Evolutionary conservation across 768 basidiomycete genomes (phyloP).

Genomic region (Tremella mesenterica): DNA sequence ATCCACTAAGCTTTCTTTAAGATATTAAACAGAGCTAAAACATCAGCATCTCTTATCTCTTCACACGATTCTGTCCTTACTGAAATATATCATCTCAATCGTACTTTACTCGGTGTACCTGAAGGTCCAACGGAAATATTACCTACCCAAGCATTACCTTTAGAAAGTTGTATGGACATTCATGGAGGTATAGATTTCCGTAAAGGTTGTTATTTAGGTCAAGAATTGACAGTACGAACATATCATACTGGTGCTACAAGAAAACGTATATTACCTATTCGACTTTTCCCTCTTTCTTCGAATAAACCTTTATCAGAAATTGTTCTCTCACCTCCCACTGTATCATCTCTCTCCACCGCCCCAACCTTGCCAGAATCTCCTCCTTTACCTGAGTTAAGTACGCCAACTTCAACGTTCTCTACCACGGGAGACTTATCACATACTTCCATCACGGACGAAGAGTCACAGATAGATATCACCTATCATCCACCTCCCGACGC

Average conservation of each 20-base stretch:
- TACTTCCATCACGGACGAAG: too few relatives aligned
- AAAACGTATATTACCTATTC: constrained; percentile 80
- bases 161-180: constrained; percentile 87
- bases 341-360: constrained; percentile 5
- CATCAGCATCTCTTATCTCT: background rate
- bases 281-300: constrained; percentile 45
- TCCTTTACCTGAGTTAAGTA: background rate
- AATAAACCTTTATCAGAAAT: background rate
- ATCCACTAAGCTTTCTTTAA: too few relatives aligned
- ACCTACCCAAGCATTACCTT: constrained; percentile 72
- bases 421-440: too few relatives aligned
- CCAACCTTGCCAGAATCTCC: constrained; percentile 3
- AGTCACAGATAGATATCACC: constrained; percentile 14
- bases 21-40: background rate
- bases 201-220: constrained; percentile 97
- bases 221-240: constrained; percentile 92
- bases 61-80: constrained; percentile 7
- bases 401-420: too few relatives aligned
- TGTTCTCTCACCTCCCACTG: constrained; percentile 12
- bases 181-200: constrained; percentile 97
- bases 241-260: constrained; percentile 87
- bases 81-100: constrained; percentile 58
- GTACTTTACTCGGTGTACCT: constrained; percentile 73
- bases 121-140: constrained; percentile 72
- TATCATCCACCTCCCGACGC: constrained; percentile 27